Conservation (phyloP, 306 rosid genomes). For the Prunus padus region DNA sequence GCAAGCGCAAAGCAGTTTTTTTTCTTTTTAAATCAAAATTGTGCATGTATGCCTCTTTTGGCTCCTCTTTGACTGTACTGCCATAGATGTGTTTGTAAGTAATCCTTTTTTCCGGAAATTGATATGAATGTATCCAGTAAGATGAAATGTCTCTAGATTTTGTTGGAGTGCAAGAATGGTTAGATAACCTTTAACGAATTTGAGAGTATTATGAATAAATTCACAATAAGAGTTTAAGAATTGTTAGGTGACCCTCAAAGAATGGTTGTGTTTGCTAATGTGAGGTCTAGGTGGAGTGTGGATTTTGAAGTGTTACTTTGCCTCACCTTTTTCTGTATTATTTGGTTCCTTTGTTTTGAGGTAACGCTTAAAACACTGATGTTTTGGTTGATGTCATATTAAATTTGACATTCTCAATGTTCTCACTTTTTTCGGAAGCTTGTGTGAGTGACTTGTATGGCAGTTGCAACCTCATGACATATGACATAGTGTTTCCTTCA, state of each 20-base stretch:
- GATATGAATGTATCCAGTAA: background rate
- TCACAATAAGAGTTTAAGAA: background rate
- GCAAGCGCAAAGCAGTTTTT: background rate
- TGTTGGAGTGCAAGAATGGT: background rate
- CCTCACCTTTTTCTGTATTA: background rate
- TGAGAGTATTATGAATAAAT: background rate
- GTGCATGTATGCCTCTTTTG: background rate
- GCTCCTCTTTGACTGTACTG: background rate
- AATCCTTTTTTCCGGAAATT: background rate
- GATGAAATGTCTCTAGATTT: background rate
- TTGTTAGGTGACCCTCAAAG: background rate
- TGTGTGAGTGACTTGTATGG: background rate
- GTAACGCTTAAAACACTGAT: background rate
- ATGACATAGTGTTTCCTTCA: background rate
- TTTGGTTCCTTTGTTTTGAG: background rate
- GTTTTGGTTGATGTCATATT: conserved; percentile 3
- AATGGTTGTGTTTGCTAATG: too few species aligned
- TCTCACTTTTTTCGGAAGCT: background rate
- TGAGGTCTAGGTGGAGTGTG: background rate
- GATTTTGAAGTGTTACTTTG: background rate
- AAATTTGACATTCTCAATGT: background rate
- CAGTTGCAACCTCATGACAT: background rate
- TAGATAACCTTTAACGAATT: background rate
- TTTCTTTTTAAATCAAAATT: background rate
- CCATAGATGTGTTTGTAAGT: background rate